Base-by-base conservation (phyloP, 148 eudicot species). In the Fallopia convolvulus region DNA sequence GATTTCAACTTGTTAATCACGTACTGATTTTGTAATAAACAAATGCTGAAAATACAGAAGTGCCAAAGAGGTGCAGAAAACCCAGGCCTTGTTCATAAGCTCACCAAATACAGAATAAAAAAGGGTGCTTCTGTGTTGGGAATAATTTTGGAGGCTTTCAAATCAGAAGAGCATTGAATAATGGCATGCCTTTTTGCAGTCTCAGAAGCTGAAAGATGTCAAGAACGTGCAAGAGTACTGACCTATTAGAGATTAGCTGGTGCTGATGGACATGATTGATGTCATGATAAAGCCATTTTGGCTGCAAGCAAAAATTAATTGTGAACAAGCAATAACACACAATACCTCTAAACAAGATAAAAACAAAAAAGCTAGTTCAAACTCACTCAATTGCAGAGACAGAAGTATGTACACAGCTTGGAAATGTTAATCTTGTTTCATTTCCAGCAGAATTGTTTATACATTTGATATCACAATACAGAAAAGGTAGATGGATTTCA, bases 11-110 rank as follows among this genome's bases (percentile, higher is more conserved):
- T 61, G 30, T 30, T 26, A 61, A 63, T 30, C 70, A 30, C 30
- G 39, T 63, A 58, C 70, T 40, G 39, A 30, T 0, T 63, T 44
- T 6, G 26, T 63, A 12, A 30, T 63, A 26, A 61, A 30, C 30
- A 26, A n/a, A 26, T 26, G 70, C 6, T 63, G 39, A 15, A 32
- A 26, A 61, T 8, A 7, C 68, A 61, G 36, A 61, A 2, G 68
- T 61, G 68, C 68, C 68, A 61, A 61, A 61, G 68, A 63, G 21
- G 68, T 61, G 68, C 11, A 21, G 68, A 52, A 52, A 52, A 17
- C 2, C 1, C 5, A n/a, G 58, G 58, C 58, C 12, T 48, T 48
- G 14, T 48, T 48, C 52, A 48, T 48, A 48, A 47, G 50, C 10
- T 47, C 53, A 49, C 15, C 4, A 49, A 49, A 14, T 3, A 10